phyloP scores from a whole-genome alignment of 306 rosid genomes.

The Macrotyloma uniflorum region DNA sequence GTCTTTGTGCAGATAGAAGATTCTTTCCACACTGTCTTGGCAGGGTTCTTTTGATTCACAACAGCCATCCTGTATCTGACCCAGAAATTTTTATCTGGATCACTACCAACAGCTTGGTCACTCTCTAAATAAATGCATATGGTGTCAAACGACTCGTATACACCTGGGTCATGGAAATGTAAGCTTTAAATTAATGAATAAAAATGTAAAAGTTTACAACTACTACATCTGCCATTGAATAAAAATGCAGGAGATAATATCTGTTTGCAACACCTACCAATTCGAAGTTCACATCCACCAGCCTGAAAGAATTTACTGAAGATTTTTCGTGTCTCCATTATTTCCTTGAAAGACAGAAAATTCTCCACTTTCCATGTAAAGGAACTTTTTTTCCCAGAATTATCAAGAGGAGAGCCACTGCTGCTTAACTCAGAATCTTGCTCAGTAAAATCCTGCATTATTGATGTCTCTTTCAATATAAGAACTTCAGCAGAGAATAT shows the following conservation, averaged over 20 bases:
- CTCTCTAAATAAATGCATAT: conserved; percentile 98
- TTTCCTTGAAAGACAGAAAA: conserved; percentile 93
- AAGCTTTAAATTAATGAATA: conserved; percentile 29
- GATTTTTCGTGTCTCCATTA: conserved; percentile 98
- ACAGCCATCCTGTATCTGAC: conserved; percentile 98
- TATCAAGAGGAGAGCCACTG: conserved; percentile 58
- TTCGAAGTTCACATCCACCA: conserved; percentile 99
- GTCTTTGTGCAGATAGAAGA: conserved; percentile 98
- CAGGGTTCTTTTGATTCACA: conserved; percentile 89
- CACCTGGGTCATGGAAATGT: conserved; percentile 61
- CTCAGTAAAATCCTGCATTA: conserved; percentile 82
- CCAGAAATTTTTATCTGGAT: conserved; percentile 99
- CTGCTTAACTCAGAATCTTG: conserved; percentile 59
- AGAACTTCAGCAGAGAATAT: conserved; percentile 98
- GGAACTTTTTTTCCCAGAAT: conserved; percentile 65
- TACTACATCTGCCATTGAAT: conserved; percentile 2
- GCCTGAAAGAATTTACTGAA: conserved; percentile 99
- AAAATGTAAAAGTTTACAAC: conserved; percentile 37
- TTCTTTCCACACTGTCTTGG: conserved; percentile 98
- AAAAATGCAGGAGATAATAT: conserved; percentile 33
- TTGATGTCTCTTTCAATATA: conserved; percentile 90
- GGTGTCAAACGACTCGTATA: conserved; percentile 97
- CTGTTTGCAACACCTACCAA: conserved; percentile 62
- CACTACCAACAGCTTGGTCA: conserved; percentile 94
- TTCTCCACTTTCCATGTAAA: conserved; percentile 99